phyloP scores from a whole-genome alignment of 2,329 filamentous ascomycete species.

The Ilyonectria robusta region DNA sequence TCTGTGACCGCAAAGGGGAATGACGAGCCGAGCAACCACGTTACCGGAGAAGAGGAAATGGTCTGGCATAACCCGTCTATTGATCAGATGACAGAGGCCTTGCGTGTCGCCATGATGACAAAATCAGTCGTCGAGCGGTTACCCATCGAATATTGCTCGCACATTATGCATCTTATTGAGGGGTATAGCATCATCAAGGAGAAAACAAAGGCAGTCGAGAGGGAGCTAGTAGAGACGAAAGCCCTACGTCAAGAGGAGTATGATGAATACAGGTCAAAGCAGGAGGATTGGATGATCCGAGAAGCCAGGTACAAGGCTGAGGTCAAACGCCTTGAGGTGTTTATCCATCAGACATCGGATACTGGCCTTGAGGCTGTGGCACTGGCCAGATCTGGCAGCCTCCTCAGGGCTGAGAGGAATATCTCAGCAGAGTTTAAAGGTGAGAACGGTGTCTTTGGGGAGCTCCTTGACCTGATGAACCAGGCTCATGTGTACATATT shows the following conservation, averaged over 20 bases:
- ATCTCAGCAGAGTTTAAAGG: neutral
- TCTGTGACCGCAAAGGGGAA: constrained; percentile 14
- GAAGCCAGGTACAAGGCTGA: constrained; percentile 48
- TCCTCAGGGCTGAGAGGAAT: constrained; percentile 42
- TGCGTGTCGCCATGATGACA: constrained; percentile 60
- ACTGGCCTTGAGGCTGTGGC: constrained; percentile 61
- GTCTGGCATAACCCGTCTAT: constrained; percentile 59
- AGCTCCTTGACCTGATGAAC: neutral
- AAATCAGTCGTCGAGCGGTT: constrained; percentile 52
- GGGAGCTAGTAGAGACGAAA: constrained; percentile 56
- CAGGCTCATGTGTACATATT: too few species aligned
- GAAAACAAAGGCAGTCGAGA: constrained; percentile 52
- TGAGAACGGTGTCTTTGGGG: neutral
- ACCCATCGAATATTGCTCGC: constrained; percentile 58
- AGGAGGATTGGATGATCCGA: constrained; percentile 42
- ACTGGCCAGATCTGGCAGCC: constrained; percentile 58
- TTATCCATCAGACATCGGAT: constrained; percentile 55
- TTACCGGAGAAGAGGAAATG: constrained; percentile 38
- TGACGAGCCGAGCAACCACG: constrained; percentile 31
- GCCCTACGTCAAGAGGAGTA: constrained; percentile 49
- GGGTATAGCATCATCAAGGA: constrained; percentile 50
- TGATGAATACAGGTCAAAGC: constrained; percentile 50
- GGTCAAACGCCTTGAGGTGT: constrained; percentile 51
- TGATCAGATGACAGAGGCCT: constrained; percentile 60
- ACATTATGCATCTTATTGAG: constrained; percentile 57